These are phyloP conservation scores for Gymnopilus junonius DNA, from an alignment of 768 basidiomycete genomes.

Conservation along the genomic window DNA sequence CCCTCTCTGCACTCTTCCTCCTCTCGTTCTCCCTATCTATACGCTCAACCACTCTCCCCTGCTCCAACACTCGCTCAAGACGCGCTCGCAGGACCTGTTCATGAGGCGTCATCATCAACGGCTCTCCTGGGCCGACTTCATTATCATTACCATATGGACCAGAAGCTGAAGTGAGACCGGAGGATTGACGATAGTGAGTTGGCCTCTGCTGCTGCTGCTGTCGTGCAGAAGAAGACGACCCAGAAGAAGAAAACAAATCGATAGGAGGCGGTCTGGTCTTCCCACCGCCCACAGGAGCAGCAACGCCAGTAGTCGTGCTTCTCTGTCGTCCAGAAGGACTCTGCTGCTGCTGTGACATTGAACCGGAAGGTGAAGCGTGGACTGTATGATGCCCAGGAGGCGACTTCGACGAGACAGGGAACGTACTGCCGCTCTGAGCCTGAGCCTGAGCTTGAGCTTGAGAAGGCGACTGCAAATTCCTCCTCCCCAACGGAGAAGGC, in stretches of 20 bases:
- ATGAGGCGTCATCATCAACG: slow-evolving; percentile 45
- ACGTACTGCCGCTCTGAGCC: neutral
- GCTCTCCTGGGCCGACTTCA: neutral
- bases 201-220: neutral
- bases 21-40: slow-evolving; percentile 12
- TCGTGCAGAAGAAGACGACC: neutral
- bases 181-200: too few species aligned
- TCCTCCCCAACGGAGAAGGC: slow-evolving; percentile 3
- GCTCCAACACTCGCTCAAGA: slow-evolving; percentile 53
- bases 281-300: neutral
- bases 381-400: slow-evolving; percentile 7
- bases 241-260: neutral
- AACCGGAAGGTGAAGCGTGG: neutral
- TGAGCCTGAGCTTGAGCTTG: neutral
- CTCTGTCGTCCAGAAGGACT: neutral
- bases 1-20: slow-evolving; percentile 1
- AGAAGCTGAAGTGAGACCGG: neutral
- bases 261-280: slow-evolving; percentile 2
- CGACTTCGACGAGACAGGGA: neutral
- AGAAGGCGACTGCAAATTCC: slow-evolving; percentile 17
- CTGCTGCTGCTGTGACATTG: neutral
- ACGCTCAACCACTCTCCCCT: slow-evolving; percentile 12
- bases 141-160: neutral
- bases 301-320: neutral
- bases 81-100: slow-evolving; percentile 57